A percentile compares a stretch with the other conserved stretches of the same genome.
Evolutionary conservation across 805 yeast species (phyloP).

Genomic region (Schwanniomyces polymorphus): DNA sequence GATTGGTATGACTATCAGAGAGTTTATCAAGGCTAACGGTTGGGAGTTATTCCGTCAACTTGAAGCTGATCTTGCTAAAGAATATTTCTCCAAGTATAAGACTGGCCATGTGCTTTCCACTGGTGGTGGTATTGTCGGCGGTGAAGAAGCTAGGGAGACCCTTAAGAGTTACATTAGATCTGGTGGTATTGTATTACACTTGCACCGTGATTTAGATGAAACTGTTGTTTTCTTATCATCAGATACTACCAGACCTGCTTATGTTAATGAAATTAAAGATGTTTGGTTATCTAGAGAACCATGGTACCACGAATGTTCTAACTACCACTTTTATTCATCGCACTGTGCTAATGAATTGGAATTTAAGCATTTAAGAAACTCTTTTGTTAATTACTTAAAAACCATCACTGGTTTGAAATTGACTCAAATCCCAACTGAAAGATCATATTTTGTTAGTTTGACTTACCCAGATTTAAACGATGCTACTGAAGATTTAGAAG

Average conservation of each 20-base stretch:
- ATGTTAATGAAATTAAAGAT: slow-evolving; percentile 69
- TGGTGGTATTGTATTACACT: slow-evolving; percentile 84
- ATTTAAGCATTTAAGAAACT: slow-evolving; percentile 53
- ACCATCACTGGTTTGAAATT: slow-evolving; percentile 58
- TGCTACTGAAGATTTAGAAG: slow-evolving; percentile 46
- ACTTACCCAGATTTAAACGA: slow-evolving; percentile 62
- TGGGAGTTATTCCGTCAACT: slow-evolving; percentile 84
- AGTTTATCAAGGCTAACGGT: slow-evolving; percentile 61
- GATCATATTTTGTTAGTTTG: slow-evolving; percentile 73
- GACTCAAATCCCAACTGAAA: slow-evolving; percentile 38
- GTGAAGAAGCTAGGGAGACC: slow-evolving; percentile 59
- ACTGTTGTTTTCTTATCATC: slow-evolving; percentile 71
- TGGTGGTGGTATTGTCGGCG: slow-evolving; percentile 96
- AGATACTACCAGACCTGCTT: slow-evolving; percentile 89
- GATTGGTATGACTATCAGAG: slow-evolving; percentile 52
- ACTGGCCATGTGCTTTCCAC: slow-evolving; percentile 76
- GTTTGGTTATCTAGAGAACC: slow-evolving; percentile 84
- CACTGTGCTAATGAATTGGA: slow-evolving; percentile 60
- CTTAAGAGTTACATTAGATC: slow-evolving; percentile 52
- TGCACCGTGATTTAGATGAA: slow-evolving; percentile 83
- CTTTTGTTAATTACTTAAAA: slow-evolving; percentile 58
- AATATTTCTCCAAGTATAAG: slow-evolving; percentile 40
- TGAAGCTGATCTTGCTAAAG: slow-evolving; percentile 60
- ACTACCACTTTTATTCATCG: slow-evolving; percentile 72
- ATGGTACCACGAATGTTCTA: slow-evolving; percentile 81